Percentiles rank a stretch among this genome's conserved stretches.
These are phyloP conservation scores for Colletotrichum melonis DNA, from an alignment of 2,329 filamentous ascomycete genomes.

Conservation along the genomic window DNA sequence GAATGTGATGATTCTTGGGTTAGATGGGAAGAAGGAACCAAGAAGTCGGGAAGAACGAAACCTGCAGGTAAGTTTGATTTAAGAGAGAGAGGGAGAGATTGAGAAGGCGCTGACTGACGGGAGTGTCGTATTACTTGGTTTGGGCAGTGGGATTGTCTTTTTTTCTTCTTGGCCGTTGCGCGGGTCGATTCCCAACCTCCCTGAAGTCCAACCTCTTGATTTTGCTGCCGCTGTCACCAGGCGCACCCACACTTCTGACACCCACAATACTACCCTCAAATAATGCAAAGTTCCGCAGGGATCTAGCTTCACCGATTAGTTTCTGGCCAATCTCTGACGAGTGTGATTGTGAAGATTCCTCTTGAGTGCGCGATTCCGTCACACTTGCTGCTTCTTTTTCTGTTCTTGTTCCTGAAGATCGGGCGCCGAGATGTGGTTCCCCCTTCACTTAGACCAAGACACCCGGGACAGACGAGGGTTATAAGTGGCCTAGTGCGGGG, in stretches of 20 bases:
- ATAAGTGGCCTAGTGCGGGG: constrained; percentile 29
- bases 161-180: constrained; percentile 2
- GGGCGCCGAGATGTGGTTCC: constrained; percentile 19
- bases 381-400: not conserved
- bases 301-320: constrained; percentile 25
- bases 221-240: constrained; percentile 33
- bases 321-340: constrained; percentile 7
- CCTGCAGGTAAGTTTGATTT: constrained; percentile 29
- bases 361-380: constrained; percentile 19
- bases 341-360: not conserved
- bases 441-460: constrained; percentile 12
- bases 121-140: constrained; percentile 29
- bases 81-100: constrained; percentile 24
- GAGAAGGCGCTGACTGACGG: constrained; percentile 2
- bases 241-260: constrained; percentile 24
- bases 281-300: constrained; percentile 27
- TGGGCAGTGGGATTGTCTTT: constrained; percentile 26
- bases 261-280: constrained; percentile 32
- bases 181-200: constrained; percentile 34
- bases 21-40: constrained; percentile 18
- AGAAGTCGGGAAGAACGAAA: constrained; percentile 21
- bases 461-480: constrained; percentile 4
- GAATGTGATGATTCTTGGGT: not conserved
- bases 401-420: constrained; percentile 32
- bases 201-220: constrained; percentile 34